These are phyloP conservation scores for Simplicillium sp. DNA, from an alignment of 2,329 filamentous ascomycete genomes.

Conservation along the genomic window DNA sequence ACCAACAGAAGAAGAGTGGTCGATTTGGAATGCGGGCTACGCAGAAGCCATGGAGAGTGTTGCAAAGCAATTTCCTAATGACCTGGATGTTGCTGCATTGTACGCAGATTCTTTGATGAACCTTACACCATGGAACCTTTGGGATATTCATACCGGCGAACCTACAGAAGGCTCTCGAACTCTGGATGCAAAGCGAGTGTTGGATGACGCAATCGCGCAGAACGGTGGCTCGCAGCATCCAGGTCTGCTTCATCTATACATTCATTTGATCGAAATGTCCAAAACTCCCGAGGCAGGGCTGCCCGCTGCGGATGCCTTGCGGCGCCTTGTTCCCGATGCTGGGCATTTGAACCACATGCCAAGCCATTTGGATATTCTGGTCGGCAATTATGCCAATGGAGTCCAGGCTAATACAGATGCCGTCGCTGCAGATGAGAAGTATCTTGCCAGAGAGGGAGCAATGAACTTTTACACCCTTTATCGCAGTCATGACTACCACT, in stretches of 20 bases:
- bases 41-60: constrained; percentile 29
- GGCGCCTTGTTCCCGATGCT: constrained; percentile 51
- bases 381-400: constrained; percentile 60
- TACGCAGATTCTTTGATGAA: constrained; percentile 38
- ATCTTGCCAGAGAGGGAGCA: constrained; percentile 46
- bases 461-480: constrained; percentile 72
- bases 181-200: constrained; percentile 20
- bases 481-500: constrained; percentile 65
- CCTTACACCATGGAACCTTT: constrained; percentile 35
- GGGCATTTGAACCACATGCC: constrained; percentile 70
- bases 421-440: constrained; percentile 59
- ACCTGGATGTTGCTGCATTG: constrained; percentile 26
- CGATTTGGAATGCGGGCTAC: constrained; percentile 24
- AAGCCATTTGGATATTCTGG: constrained; percentile 63
- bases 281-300: constrained; percentile 49
- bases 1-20: constrained; percentile 34
- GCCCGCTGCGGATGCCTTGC: constrained; percentile 47
- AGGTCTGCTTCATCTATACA: constrained; percentile 65
- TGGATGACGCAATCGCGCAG: constrained; percentile 37
- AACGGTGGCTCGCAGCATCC: constrained; percentile 42
- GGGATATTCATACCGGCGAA: constrained; percentile 25
- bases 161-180: constrained; percentile 21
- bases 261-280: constrained; percentile 68
- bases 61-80: constrained; percentile 24
- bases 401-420: constrained; percentile 59